Evolutionary conservation across 768 basidiomycete genomes (phyloP).

Genomic region (Lentinula aciculospora): DNA sequence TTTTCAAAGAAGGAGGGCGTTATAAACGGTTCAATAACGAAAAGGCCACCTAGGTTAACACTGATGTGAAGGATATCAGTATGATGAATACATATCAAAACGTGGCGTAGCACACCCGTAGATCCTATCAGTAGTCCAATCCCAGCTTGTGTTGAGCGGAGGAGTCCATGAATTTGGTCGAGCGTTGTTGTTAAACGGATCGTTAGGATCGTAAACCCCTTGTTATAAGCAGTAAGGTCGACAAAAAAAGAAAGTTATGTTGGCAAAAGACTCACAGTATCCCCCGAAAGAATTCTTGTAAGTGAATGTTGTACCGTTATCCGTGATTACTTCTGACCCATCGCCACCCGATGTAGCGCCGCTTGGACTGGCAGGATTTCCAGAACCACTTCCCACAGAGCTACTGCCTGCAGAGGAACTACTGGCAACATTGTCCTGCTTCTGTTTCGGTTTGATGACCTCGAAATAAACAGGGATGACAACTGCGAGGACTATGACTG

Average conservation of each 20-base stretch:
- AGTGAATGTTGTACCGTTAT: slow-evolving; percentile 66
- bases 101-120: slow-evolving; percentile 41
- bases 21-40: slow-evolving; percentile 65
- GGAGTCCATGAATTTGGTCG: slow-evolving; percentile 78
- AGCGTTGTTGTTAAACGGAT: slow-evolving; percentile 75
- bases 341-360: slow-evolving; percentile 45
- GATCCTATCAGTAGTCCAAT: slow-evolving; percentile 55
- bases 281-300: slow-evolving; percentile 79
- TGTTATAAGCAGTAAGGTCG: slow-evolving; percentile 2
- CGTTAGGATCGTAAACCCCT: slow-evolving; percentile 64
- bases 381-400: slow-evolving; percentile 3
- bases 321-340: slow-evolving; percentile 58
- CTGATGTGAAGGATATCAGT: slow-evolving; percentile 18
- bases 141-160: slow-evolving; percentile 71
- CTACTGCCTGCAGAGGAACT: slow-evolving; percentile 7
- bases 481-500: slow-evolving; percentile 38
- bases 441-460: slow-evolving; percentile 38
- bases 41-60: slow-evolving; percentile 62
- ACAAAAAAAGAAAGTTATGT: slow-evolving; percentile 8
- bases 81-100: not conserved
- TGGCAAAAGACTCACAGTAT: slow-evolving; percentile 50
- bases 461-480: slow-evolving; percentile 55
- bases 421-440: slow-evolving; percentile 7
- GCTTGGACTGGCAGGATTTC: slow-evolving; percentile 4
- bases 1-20: slow-evolving; percentile 63